Conservation (phyloP, 2,329 filamentous ascomycete species). For the Fusarium agapanthi region DNA sequence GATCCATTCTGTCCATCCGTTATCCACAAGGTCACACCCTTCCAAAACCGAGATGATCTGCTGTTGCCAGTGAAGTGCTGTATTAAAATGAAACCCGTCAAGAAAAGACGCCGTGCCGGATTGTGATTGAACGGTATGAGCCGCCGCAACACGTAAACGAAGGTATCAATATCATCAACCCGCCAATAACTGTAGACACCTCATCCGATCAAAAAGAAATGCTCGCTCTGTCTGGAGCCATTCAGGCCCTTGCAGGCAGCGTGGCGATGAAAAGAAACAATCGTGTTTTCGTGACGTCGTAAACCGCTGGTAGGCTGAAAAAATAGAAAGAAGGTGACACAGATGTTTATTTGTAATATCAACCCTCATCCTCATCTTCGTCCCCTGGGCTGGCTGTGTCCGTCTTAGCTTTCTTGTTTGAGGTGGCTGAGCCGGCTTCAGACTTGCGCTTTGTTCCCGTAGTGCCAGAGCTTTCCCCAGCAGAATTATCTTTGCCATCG, state of each 20-base stretch:
- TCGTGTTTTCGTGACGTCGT: slow-evolving; percentile 50
- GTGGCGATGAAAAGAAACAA: slow-evolving; percentile 35
- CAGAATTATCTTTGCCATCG: slow-evolving; percentile 45
- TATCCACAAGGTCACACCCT: slow-evolving; percentile 42
- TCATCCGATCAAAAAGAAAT: slow-evolving; percentile 12
- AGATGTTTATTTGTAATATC: slow-evolving; percentile 31
- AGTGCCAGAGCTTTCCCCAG: slow-evolving; percentile 38
- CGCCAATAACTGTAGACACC: slow-evolving; percentile 19
- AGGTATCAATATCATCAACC: slow-evolving; percentile 22
- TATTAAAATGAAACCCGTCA: slow-evolving; percentile 45
- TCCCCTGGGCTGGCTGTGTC: slow-evolving; percentile 52
- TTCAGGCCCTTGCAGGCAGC: slow-evolving; percentile 6
- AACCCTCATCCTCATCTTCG: slow-evolving; percentile 57
- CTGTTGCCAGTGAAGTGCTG: slow-evolving; percentile 53
- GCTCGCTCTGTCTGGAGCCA: background rate
- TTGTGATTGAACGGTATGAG: background rate
- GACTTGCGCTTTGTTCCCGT: slow-evolving; percentile 69
- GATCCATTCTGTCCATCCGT: slow-evolving; percentile 54
- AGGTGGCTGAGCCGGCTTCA: slow-evolving; percentile 55
- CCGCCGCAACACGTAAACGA: slow-evolving; percentile 23
- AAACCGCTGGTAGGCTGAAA: slow-evolving; percentile 44
- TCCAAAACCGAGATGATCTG: slow-evolving; percentile 39
- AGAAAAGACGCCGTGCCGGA: background rate
- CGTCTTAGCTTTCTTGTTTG: slow-evolving; percentile 67
- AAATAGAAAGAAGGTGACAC: slow-evolving; percentile 38